A percentile compares a stretch with the other conserved stretches of the same genome.
Evolutionary conservation across 306 rosid species (phyloP).

Genomic region (Carpinus fangiana): DNA sequence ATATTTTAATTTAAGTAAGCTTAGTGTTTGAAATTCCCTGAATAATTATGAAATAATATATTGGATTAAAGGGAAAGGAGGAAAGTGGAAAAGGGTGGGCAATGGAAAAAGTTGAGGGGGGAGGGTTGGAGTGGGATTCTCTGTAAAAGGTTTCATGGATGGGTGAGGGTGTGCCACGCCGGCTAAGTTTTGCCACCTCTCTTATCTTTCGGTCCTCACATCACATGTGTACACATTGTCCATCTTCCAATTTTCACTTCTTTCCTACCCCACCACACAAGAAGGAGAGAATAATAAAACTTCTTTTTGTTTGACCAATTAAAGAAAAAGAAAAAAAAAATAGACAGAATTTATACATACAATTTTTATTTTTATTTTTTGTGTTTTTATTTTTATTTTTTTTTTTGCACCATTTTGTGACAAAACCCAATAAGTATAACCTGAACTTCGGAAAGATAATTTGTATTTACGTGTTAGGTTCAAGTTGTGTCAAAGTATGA

Average conservation of each 20-base stretch:
- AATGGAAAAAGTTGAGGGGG: not conserved
- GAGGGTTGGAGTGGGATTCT: conserved; percentile 25
- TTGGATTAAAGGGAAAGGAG: not conserved
- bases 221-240: not conserved
- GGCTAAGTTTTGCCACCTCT: not conserved
- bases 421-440: too few species aligned
- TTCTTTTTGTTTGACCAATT: not conserved
- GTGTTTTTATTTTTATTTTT: too few species aligned
- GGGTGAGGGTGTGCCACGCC: conserved; percentile 54
- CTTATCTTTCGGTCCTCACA: not conserved
- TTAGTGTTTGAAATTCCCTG: not conserved
- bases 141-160: conserved; percentile 19
- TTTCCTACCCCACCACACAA: not conserved
- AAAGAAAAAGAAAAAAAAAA: not conserved
- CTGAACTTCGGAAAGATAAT: too few species aligned
- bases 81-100: not conserved
- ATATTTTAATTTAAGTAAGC: not conserved
- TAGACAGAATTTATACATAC: not conserved
- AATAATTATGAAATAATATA: not conserved
- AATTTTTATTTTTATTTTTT: too few species aligned
- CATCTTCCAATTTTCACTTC: not conserved
- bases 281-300: not conserved
- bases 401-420: too few species aligned
- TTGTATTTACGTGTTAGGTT: too few species aligned
- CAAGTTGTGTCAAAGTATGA: too few species aligned